A percentile compares a stretch with the other conserved stretches of the same genome.
These are phyloP conservation scores for Metarhizium anisopliae DNA, from an alignment of 2,329 filamentous ascomycete species.

Conservation along the genomic window DNA sequence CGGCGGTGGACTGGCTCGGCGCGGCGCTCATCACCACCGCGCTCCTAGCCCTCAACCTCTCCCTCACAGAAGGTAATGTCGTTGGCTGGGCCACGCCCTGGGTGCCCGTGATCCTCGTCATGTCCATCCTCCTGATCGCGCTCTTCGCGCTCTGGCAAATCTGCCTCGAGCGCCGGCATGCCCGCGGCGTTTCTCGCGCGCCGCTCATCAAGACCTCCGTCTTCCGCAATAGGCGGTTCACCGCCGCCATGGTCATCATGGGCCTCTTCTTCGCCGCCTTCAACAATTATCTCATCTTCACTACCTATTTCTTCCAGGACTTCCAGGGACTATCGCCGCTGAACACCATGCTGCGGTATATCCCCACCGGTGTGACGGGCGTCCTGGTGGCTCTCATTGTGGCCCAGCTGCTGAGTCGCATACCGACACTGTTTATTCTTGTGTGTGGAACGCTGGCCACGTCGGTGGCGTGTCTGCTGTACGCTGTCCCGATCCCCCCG, in stretches of 20 bases:
- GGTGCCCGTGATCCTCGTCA: constrained; percentile 49
- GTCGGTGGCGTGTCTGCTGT: constrained; percentile 47
- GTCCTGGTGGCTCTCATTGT: constrained; percentile 47
- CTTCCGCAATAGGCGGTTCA: constrained; percentile 51
- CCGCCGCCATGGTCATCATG: constrained; percentile 56
- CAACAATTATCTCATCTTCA: constrained; percentile 58
- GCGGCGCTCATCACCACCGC: constrained; percentile 53
- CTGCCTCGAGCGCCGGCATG: constrained; percentile 22
- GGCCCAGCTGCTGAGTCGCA: constrained; percentile 44
- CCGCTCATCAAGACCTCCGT: constrained; percentile 61
- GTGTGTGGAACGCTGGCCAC: constrained; percentile 48
- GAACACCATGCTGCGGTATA: constrained; percentile 60
- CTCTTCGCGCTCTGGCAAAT: constrained; percentile 54
- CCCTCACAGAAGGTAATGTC: constrained; percentile 60
- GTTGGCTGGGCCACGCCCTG: constrained; percentile 58
- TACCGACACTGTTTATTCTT: constrained; percentile 50
- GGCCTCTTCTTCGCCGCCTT: constrained; percentile 58
- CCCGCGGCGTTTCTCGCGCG: constrained; percentile 17
- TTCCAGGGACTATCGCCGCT: constrained; percentile 52
- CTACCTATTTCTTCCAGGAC: constrained; percentile 63
- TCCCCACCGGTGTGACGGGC: constrained; percentile 55
- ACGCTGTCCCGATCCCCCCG: constrained; percentile 53
- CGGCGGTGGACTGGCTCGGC: constrained; percentile 57
- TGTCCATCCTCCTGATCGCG: constrained; percentile 46
- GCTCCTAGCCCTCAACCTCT: constrained; percentile 54